Evolutionary conservation across 139 green algal species (phyloP), one percentile per base, ranked within the genome.

Genomic region (Chlorella ohadii): DNA sequence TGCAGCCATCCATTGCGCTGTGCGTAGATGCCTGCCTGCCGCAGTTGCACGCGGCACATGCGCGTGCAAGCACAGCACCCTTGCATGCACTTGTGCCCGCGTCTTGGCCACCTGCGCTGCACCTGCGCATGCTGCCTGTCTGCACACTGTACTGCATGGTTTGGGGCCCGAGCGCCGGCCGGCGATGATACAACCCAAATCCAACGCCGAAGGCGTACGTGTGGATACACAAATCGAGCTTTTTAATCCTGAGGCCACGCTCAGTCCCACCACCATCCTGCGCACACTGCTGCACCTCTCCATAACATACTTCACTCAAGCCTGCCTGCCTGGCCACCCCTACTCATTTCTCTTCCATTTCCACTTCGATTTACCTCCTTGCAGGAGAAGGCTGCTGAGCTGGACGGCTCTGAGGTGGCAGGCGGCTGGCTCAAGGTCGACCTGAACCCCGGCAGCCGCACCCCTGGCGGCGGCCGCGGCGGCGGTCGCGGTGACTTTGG

Each of bases 391-490:
- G 85, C 91, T 17, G 86, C 38, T 34, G 91, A 95, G 81, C 65
- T 91, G 34, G 88, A 95, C 57, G 92, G 91, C 81, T 73, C 63
- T 11, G 91, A 96, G 79, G 82, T 84, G 25, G 91, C 89, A 16
- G 93, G 93, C 44, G 87, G 93, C 31, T 92, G 82, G 59, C 83
- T 96, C 19, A 93, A 94, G 82, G 78, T 90, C 5, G 87, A 90
- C 72, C 77, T 77, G 34, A 88, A 88, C 72, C 41, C 78, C 0
- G 77, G 77, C 59, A 59, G 38, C 66, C n/a, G 86, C 67, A 36
- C 36, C 33, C 67, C 67, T 31, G 85, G 92, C 55, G 92, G 91
- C 56, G 55, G 90, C 16, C 84, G 90, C 9, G 34, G 84, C 28
- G 86, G 88, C 72, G 83, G 87, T 28, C 34, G 88, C 28, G 78